Conservation (phyloP, 495 filamentous ascomycete genomes). For the Annulohypoxylon maeteangense region DNA sequence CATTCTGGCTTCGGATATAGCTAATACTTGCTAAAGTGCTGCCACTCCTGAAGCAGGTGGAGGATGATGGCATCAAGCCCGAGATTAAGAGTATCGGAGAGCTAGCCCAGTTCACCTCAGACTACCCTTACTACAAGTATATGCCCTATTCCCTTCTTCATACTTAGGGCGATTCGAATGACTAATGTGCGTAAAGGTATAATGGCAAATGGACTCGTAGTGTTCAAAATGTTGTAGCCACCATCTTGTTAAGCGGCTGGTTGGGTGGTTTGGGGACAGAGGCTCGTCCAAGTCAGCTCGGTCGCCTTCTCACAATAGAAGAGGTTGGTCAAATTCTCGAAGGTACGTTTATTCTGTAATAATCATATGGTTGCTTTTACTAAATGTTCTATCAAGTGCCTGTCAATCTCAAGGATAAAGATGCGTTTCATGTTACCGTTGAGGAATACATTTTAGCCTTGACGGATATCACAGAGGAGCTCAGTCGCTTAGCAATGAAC, state of each 20-base stretch:
- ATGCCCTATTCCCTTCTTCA: neutral
- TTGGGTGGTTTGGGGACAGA: constrained; percentile 69
- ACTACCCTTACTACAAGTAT: constrained; percentile 94
- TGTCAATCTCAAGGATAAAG: constrained; percentile 88
- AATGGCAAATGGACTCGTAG: constrained; percentile 86
- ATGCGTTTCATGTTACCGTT: constrained; percentile 93
- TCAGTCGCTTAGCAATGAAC: constrained; percentile 93
- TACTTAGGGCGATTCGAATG: neutral
- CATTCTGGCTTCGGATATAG: neutral
- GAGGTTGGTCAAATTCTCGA: constrained; percentile 81
- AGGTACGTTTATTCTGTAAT: constrained; percentile 61
- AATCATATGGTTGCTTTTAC: neutral
- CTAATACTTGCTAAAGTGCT: constrained; percentile 46
- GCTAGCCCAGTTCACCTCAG: constrained; percentile 76
- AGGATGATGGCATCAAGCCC: constrained; percentile 63
- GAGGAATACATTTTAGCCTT: constrained; percentile 95
- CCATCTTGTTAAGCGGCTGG: constrained; percentile 80
- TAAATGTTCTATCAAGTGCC: constrained; percentile 70
- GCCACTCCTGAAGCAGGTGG: constrained; percentile 63
- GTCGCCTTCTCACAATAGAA: constrained; percentile 84
- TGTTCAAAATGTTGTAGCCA: constrained; percentile 82
- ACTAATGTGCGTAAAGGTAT: constrained; percentile 59
- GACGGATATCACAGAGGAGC: constrained; percentile 87
- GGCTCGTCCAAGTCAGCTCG: constrained; percentile 54
- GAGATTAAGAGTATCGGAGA: constrained; percentile 66